phyloP scores from a whole-genome alignment of 2,329 filamentous ascomycete genomes.

The Claviceps africana region DNA sequence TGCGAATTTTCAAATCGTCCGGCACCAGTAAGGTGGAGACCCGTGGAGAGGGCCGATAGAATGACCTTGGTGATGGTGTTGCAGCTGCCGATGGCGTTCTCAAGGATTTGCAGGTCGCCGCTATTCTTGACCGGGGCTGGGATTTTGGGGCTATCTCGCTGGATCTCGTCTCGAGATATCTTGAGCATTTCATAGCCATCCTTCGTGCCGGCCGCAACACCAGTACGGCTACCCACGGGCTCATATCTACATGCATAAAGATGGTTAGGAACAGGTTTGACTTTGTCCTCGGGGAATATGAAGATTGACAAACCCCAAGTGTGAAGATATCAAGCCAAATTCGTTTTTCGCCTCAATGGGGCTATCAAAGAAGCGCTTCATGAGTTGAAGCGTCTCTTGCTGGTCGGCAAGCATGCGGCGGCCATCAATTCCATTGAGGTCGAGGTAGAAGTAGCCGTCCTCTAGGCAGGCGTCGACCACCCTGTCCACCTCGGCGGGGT shows the following conservation, averaged over 20 bases:
- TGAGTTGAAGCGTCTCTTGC: slow-evolving; percentile 36
- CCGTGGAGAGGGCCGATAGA: slow-evolving; percentile 35
- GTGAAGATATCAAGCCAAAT: slow-evolving; percentile 37
- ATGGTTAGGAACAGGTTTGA: not conserved
- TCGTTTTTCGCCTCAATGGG: slow-evolving; percentile 42
- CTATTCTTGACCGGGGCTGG: slow-evolving; percentile 34
- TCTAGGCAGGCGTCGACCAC: slow-evolving; percentile 33
- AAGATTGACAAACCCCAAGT: slow-evolving; percentile 28
- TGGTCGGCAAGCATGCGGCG: slow-evolving; percentile 37
- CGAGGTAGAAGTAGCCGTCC: slow-evolving; percentile 42
- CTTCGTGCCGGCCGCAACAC: slow-evolving; percentile 31
- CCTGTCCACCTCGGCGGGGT: slow-evolving; percentile 38
- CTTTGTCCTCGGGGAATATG: not conserved
- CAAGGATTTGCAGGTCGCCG: slow-evolving; percentile 31
- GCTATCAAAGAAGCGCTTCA: slow-evolving; percentile 40
- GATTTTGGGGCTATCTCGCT: slow-evolving; percentile 30
- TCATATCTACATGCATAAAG: slow-evolving; percentile 24
- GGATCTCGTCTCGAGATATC: slow-evolving; percentile 36
- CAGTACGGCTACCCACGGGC: slow-evolving; percentile 33
- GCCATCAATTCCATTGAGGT: slow-evolving; percentile 38
- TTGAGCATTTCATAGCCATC: slow-evolving; percentile 42
- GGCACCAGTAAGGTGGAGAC: slow-evolving; percentile 29
- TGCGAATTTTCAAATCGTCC: slow-evolving; percentile 36
- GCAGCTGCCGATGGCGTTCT: slow-evolving; percentile 34
- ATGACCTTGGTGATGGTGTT: slow-evolving; percentile 38